Conservation (phyloP, 2,329 filamentous ascomycete species). For the Microsporum audouinii region DNA sequence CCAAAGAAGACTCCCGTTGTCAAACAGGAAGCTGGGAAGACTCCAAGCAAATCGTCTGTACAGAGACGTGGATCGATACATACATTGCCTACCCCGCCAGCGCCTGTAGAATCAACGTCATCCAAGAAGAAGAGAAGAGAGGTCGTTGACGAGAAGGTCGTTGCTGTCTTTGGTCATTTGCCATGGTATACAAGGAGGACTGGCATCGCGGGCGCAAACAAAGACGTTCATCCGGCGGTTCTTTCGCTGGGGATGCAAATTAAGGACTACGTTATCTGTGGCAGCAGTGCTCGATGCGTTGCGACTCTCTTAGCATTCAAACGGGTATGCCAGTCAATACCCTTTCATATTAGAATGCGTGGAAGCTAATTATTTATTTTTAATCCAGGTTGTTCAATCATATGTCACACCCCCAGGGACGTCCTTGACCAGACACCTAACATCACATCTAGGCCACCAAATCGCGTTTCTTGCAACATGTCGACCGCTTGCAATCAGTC, state of each 20-base stretch:
- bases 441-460: constrained; percentile 83
- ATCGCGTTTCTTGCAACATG: constrained; percentile 91
- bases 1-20: constrained; percentile 18
- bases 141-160: constrained; percentile 49
- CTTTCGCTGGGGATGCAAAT: constrained; percentile 81
- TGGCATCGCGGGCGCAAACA: constrained; percentile 49
- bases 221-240: constrained; percentile 75
- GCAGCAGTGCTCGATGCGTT: constrained; percentile 77
- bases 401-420: constrained; percentile 80
- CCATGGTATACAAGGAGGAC: constrained; percentile 62
- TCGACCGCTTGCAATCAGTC: constrained; percentile 88
- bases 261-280: constrained; percentile 75
- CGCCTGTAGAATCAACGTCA: constrained; percentile 25
- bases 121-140: constrained; percentile 41
- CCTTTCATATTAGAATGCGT: not conserved
- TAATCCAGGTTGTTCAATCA: constrained; percentile 61
- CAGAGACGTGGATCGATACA: constrained; percentile 29
- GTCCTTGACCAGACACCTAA: constrained; percentile 81
- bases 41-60: constrained; percentile 11
- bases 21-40: constrained; percentile 21
- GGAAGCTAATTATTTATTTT: not conserved
- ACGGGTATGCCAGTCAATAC: constrained; percentile 44
- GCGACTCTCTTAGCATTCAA: constrained; percentile 84
- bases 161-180: constrained; percentile 71
- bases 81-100: constrained; percentile 18